Evolutionary conservation across 2,329 filamentous ascomycete genomes (phyloP).

Genomic region (Fusarium buxicola): DNA sequence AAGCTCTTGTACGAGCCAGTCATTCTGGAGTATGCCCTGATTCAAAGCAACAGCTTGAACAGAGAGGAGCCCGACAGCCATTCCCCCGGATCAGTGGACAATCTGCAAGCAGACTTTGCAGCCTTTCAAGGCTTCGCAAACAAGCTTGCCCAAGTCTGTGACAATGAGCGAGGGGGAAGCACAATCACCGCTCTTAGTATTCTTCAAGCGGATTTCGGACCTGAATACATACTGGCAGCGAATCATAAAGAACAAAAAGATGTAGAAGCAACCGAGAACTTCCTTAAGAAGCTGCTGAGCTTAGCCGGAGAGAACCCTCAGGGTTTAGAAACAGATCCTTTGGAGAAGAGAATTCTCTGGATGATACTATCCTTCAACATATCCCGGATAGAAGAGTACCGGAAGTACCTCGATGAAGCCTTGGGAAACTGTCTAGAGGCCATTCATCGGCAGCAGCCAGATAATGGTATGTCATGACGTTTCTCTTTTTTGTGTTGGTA

Average conservation of each 20-base stretch:
- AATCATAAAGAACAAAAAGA: neutral
- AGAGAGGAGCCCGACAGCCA: neutral
- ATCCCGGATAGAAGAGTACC: neutral
- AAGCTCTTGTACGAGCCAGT: slow-evolving; percentile 7
- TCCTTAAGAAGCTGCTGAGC: neutral
- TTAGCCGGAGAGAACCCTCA: slow-evolving; percentile 20
- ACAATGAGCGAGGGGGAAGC: slow-evolving; percentile 7
- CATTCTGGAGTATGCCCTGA: slow-evolving; percentile 2
- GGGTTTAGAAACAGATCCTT: neutral
- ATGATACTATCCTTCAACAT: slow-evolving; percentile 15
- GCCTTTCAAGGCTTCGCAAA: slow-evolving; percentile 3
- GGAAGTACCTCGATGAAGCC: neutral
- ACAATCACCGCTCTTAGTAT: slow-evolving; percentile 7
- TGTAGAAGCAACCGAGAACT: neutral
- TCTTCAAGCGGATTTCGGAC: neutral
- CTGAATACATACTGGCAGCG: neutral
- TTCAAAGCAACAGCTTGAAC: neutral
- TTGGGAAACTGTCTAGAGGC: neutral
- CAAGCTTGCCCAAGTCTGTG: slow-evolving; percentile 14
- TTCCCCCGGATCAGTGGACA: neutral
- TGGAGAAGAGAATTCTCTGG: slow-evolving; percentile 24
- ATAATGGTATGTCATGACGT: neutral
- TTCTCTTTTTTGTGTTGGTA: too few species aligned
- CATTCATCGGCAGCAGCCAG: neutral
- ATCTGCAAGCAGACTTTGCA: neutral